Base-by-base conservation (phyloP, 768 basidiomycete genomes). In the Leccinum pellstonianum region DNA sequence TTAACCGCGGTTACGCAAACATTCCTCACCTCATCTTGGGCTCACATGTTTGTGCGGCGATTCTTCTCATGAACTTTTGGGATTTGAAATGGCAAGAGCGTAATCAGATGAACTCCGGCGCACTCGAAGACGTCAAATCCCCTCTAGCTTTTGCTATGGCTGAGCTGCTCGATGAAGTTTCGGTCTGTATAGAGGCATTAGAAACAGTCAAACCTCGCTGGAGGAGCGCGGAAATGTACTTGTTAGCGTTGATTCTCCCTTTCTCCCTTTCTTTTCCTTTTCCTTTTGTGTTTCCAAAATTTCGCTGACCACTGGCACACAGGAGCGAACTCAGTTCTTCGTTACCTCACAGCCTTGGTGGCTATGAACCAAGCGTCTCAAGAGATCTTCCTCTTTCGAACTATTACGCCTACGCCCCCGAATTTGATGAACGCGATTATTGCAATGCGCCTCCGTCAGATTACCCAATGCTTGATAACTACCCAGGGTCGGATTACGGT, bases 1-100 rank as follows among this genome's bases (percentile, higher is more conserved):
- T 81, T n/a, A 63, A 70, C 37, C 79, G 76, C 11, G 81, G 81
- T 31, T 72, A 77, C 57, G 79, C 73, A 49, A 78, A 81, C 62
- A 68, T 75, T 25, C 79, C 80, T 8, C 75, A 64, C 43, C 66
- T 83, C 35, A 78, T 82, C 51, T 72, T 78, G 62, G 73, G 75
- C 17, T 76, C 83, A 10, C 80, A 85, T 62, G 70, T 83, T 43
- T 80, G 79, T 43, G 81, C 83, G 1, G 81, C 79, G 5, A 73
- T 83, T 10, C 72, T 88, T 15, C 70, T 86, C n/a, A 73, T 84
- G 57, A 77, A 78, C 49, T 72, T 83, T n/a, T 88, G 87, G 86
- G 79, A 82, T 59, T 63, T 83, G 54, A 85, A 82, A 64, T 68
- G 72, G 53, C 79, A 80, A 61, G 80, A 81, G 54, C 77, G 75